phyloP scores from a whole-genome alignment of 306 rosid species.

The Chamaecrista fasciculata region DNA sequence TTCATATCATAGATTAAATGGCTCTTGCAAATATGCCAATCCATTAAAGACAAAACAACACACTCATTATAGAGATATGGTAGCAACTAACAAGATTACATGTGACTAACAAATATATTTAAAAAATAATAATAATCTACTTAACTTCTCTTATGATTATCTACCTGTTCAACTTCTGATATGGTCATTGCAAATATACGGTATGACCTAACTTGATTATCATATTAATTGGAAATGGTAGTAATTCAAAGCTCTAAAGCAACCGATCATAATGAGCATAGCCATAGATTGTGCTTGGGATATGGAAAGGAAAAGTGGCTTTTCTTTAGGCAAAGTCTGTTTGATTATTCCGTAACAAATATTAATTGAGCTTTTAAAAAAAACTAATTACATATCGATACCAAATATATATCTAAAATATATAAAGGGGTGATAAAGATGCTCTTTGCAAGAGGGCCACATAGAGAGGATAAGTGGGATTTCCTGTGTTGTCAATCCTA shows the following conservation, averaged over 20 bases:
- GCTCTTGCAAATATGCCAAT: background rate
- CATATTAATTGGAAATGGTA: background rate
- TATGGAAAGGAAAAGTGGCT: constrained; percentile 31
- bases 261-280: constrained; percentile 1
- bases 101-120: background rate
- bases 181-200: background rate
- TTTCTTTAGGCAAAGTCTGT: constrained; percentile 29
- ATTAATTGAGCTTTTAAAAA: constrained; percentile 29
- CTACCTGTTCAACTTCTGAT: background rate
- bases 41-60: background rate
- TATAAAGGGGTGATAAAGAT: constrained; percentile 21
- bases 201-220: background rate
- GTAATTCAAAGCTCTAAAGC: constrained; percentile 14
- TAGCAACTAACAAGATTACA: background rate
- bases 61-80: background rate
- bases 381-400: constrained; percentile 26
- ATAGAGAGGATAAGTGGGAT: constrained; percentile 40
- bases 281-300: background rate
- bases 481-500: constrained; percentile 40
- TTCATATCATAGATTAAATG: no score
- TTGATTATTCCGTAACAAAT: constrained; percentile 40
- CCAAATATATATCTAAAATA: constrained; percentile 25
- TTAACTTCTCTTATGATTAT: background rate
- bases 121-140: background rate
- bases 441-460: constrained; percentile 41